phyloP scores from a whole-genome alignment of 2,329 filamentous ascomycete species.

The Alternaria atra region DNA sequence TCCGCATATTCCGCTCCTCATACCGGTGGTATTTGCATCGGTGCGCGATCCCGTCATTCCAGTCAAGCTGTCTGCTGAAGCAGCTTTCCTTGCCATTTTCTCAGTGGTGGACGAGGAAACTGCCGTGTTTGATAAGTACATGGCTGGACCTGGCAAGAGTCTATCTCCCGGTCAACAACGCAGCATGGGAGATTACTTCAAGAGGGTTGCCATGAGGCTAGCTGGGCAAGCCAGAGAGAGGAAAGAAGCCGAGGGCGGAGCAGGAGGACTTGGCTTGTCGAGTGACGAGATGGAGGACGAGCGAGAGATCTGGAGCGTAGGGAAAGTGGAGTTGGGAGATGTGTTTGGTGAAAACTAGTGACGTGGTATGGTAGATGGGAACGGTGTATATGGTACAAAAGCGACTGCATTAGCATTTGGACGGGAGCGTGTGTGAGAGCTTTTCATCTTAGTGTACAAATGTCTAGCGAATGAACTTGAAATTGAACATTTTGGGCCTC shows the following conservation, averaged over 20 bases:
- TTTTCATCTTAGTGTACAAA: conserved; percentile 5
- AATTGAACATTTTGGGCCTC: background rate
- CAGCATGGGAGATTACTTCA: conserved; percentile 97
- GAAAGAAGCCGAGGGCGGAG: conserved; percentile 88
- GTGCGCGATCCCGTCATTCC: conserved; percentile 94
- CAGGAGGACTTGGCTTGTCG: conserved; percentile 82
- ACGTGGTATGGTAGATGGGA: background rate
- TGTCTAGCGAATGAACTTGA: conserved; percentile 6
- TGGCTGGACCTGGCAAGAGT: conserved; percentile 71
- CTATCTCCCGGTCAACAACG: conserved; percentile 79
- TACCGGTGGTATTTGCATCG: conserved; percentile 83
- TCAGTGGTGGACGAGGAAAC: conserved; percentile 86
- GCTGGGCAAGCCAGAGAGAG: conserved; percentile 89
- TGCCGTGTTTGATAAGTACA: conserved; percentile 89
- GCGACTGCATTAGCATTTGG: conserved; percentile 12
- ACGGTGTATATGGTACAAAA: conserved; percentile 7
- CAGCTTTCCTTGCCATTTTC: conserved; percentile 91
- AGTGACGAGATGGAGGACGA: conserved; percentile 95
- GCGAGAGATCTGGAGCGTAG: conserved; percentile 94
- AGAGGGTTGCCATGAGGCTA: conserved; percentile 84
- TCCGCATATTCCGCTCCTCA: conserved; percentile 81
- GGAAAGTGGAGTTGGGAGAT: conserved; percentile 83
- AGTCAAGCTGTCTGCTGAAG: conserved; percentile 93
- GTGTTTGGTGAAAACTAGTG: conserved; percentile 37
- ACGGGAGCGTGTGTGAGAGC: background rate